Evolutionary conservation across 441 rosid species (phyloP).

Genomic region (Pelargonium hybrid): DNA sequence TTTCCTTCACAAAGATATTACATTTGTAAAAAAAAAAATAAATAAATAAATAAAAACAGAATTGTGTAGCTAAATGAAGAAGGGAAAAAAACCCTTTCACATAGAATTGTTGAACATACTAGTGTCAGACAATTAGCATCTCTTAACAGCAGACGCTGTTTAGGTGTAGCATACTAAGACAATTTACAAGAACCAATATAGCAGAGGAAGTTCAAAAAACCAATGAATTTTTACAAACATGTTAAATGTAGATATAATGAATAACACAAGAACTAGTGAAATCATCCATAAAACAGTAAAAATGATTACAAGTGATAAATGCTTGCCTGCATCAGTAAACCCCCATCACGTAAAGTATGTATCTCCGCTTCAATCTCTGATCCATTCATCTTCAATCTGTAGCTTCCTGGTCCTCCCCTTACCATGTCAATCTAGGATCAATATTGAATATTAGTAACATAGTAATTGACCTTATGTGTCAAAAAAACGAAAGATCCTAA

Average conservation of each 20-base stretch:
- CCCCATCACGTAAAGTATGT: slow-evolving; percentile 99
- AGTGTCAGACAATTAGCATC: not conserved
- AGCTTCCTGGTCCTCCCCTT: slow-evolving; percentile 96
- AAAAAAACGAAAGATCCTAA: not conserved
- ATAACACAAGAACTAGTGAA: slow-evolving; percentile 2
- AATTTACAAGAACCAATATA: not conserved
- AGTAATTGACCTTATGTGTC: not conserved
- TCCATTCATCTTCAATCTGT: slow-evolving; percentile 72
- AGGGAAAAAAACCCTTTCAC: not conserved
- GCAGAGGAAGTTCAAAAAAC: not conserved
- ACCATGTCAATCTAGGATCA: slow-evolving; percentile 73
- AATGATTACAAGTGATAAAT: slow-evolving; percentile 14
- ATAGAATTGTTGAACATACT: not conserved
- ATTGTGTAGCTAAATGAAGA: not conserved
- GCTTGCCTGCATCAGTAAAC: slow-evolving; percentile 97
- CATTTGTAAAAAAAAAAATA: not conserved
- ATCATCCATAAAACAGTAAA: slow-evolving; percentile 13
- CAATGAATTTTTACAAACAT: not conserved
- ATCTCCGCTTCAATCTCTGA: slow-evolving; percentile 96
- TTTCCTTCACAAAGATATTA: not conserved
- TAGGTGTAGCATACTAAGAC: not conserved
- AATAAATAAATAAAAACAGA: not conserved
- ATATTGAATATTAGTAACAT: slow-evolving; percentile 10
- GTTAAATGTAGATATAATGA: not conserved
- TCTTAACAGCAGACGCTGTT: not conserved